Evolutionary conservation across 306 rosid genomes (phyloP), one percentile per base, ranked within the genome.

Genomic region (Senna tora): DNA sequence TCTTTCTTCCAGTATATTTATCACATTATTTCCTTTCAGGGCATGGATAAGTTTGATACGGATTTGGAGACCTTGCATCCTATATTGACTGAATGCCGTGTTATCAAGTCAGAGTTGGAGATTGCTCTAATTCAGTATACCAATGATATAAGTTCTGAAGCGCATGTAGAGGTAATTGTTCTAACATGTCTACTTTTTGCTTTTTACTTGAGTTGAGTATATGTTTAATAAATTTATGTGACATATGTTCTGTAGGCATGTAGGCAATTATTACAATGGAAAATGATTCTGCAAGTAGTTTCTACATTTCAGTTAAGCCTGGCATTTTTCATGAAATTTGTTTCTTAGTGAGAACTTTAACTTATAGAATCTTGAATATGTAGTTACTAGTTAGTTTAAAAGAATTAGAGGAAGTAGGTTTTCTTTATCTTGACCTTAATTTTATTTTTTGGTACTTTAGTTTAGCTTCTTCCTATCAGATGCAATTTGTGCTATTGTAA

Each of bases 141-240:
- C 55, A 93, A 90, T 79, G 97, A 87, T 80, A 90, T 93, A 74
- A 93, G 97, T 83, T 93, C 98, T 30, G 92, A 93, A 84, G 96
- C 93, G 79, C 97, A 93, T 84, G 77, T 93, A 55, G 90, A 88
- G 93, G 97, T 93, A 84, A 79, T 45, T 39, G 43, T 53, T 66
- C 46, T 19, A 39, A 57, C 67, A 43, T 25, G 28, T 59, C 51
- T 30, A 16, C 58, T 50, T 46, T 16, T 25, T 75, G 15, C 21
- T 61, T 66, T 20, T 74, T 43, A 69, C 50, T 15, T 69, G 11
- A 49, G 15, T 15, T 69, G 11, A 49, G 15, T 28, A 64, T 25
- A 13, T 19, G 41, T 58, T 46, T 30, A 13, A 65, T 21, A 16
- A 61, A 72, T 71, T 59, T 52, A 61, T 73, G 34, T 65, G 25